Evolutionary conservation across 768 basidiomycete genomes (phyloP).

Genomic region (Rhodotorula kratochvilovae): DNA sequence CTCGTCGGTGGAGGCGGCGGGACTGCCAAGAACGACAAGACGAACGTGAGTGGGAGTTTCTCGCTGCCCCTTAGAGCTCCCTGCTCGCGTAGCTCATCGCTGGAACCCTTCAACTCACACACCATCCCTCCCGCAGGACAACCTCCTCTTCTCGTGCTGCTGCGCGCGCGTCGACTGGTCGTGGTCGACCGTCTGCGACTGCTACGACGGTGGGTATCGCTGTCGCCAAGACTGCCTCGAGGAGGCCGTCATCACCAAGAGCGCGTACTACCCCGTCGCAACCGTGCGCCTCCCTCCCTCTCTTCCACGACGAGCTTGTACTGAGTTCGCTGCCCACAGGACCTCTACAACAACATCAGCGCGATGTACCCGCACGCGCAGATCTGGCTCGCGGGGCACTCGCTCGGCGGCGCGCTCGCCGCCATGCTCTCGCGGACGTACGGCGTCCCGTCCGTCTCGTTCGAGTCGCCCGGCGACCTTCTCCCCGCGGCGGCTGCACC

Average conservation of each 20-base stretch:
- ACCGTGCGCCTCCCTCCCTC: slow-evolving; percentile 49
- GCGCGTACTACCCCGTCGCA: slow-evolving; percentile 80
- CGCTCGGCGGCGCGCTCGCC: slow-evolving; percentile 79
- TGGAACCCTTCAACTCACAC: not conserved
- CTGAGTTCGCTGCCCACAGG: slow-evolving; percentile 51
- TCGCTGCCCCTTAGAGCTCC: too few species aligned
- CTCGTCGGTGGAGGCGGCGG: slow-evolving; percentile 49
- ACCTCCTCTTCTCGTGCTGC: slow-evolving; percentile 89
- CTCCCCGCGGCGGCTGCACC: slow-evolving; percentile 73
- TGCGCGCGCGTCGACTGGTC: slow-evolving; percentile 91
- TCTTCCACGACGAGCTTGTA: not conserved
- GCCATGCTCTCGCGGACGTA: slow-evolving; percentile 82
- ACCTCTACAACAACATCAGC: slow-evolving; percentile 85
- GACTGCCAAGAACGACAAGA: slow-evolving; percentile 80
- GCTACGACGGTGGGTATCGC: slow-evolving; percentile 59
- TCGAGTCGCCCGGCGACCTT: slow-evolving; percentile 83
- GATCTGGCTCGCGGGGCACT: slow-evolving; percentile 79
- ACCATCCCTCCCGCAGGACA: slow-evolving; percentile 56
- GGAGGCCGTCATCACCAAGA: slow-evolving; percentile 68
- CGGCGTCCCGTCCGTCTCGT: slow-evolving; percentile 84
- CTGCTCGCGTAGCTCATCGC: not conserved
- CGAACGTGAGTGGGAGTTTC: slow-evolving; percentile 54
- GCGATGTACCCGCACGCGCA: slow-evolving; percentile 82
- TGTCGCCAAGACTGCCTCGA: slow-evolving; percentile 81
- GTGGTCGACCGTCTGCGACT: slow-evolving; percentile 88